Evolutionary conservation across 78 protist genomes (phyloP).

Genomic region (Pelomyxa schiedti): DNA sequence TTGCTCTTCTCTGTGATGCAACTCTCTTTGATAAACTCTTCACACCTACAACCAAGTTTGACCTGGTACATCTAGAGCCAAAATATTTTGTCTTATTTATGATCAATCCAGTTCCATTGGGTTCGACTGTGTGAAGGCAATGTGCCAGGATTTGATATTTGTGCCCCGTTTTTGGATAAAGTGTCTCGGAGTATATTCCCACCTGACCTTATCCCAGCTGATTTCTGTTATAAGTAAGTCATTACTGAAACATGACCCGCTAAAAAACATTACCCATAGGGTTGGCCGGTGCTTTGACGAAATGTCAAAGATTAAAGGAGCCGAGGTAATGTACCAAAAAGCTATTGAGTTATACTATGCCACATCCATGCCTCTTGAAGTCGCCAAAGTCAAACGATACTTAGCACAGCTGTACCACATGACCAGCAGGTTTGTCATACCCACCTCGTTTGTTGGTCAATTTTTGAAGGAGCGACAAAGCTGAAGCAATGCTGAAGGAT

Average conservation of each 20-base stretch:
- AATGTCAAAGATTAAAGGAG: constrained; percentile 26
- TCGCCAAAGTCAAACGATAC: constrained; percentile 42
- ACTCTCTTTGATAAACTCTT: constrained; percentile 28
- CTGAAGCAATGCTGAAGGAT: constrained; percentile 14
- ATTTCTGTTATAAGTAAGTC: constrained; percentile 24
- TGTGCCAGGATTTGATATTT: not conserved
- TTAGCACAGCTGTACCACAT: constrained; percentile 29
- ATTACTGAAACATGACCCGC: too few species aligned
- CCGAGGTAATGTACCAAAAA: constrained; percentile 11
- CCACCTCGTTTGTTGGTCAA: too few species aligned
- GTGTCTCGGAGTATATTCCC: not conserved
- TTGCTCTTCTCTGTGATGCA: not conserved
- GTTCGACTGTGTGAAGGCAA: not conserved
- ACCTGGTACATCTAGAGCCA: not conserved
- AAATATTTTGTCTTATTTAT: not conserved
- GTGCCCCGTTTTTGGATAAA: not conserved
- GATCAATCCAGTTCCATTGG: not conserved
- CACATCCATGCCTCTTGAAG: constrained; percentile 30
- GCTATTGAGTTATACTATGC: constrained; percentile 26
- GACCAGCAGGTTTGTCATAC: too few species aligned
- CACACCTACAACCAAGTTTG: constrained; percentile 17
- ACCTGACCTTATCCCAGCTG: constrained; percentile 6
- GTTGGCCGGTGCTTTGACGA: constrained; percentile 39
- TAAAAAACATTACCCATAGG: too few species aligned
- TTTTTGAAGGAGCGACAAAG: too few species aligned